These are phyloP conservation scores for Tremella fuciformis DNA, from an alignment of 768 basidiomycete genomes.

Conservation along the genomic window DNA sequence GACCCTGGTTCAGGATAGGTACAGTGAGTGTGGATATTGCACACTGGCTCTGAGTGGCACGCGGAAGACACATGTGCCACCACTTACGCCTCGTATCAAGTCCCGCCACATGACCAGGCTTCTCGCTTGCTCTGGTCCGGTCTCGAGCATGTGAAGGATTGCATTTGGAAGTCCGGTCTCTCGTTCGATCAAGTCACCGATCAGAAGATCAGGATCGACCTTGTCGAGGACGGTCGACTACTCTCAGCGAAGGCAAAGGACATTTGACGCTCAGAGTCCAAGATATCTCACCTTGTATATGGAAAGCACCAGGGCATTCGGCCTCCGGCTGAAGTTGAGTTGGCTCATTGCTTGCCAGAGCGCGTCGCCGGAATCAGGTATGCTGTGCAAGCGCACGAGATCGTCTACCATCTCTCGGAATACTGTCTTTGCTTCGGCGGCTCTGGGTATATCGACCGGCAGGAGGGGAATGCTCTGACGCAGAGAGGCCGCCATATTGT, in stretches of 20 bases:
- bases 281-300: not conserved
- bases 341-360: not conserved
- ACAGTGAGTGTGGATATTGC: constrained; percentile 14
- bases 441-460: constrained; percentile 18
- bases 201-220: constrained; percentile 1
- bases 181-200: constrained; percentile 5
- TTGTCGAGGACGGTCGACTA: not conserved
- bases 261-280: not conserved
- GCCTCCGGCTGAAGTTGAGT: not conserved
- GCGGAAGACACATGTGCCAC: not conserved
- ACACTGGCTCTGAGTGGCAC: constrained; percentile 13
- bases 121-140: not conserved
- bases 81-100: constrained; percentile 20
- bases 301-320: not conserved
- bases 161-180: constrained; percentile 3
- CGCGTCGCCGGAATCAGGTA: not conserved
- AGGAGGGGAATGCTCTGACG: constrained; percentile 49
- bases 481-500: constrained; percentile 27
- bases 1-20: constrained; percentile 24
- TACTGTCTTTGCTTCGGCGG: constrained; percentile 5
- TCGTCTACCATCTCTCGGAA: not conserved
- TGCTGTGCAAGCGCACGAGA: constrained; percentile 1
- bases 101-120: constrained; percentile 20
- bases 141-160: constrained; percentile 3
- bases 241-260: not conserved